phyloP scores from a whole-genome alignment of 2,329 filamentous ascomycete genomes.

The Fusarium devonianum region DNA sequence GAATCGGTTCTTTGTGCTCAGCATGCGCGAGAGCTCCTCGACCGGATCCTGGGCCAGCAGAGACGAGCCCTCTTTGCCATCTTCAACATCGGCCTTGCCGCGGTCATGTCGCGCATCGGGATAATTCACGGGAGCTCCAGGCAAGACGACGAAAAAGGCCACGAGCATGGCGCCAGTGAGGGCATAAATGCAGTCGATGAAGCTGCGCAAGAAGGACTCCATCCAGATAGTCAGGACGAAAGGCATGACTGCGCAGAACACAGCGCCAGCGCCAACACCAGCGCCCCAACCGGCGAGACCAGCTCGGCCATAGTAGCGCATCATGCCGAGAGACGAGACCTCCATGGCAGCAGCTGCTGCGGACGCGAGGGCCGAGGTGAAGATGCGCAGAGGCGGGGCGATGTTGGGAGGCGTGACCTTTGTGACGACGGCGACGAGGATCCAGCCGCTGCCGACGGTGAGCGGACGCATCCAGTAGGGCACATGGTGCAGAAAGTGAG shows the following conservation, averaged over 20 bases:
- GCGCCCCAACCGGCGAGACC: conserved; percentile 48
- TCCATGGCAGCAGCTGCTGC: conserved; percentile 43
- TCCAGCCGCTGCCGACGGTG: conserved; percentile 40
- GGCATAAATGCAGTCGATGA: conserved; percentile 40
- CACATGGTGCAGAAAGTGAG: conserved; percentile 40
- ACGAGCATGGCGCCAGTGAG: conserved; percentile 40
- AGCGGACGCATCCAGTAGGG: conserved; percentile 43
- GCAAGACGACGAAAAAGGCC: conserved; percentile 43
- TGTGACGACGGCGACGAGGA: conserved; percentile 40
- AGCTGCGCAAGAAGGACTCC: conserved; percentile 39
- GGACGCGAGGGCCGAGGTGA: conserved; percentile 43
- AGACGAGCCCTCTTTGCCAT: conserved; percentile 35
- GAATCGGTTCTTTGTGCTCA: conserved; percentile 29
- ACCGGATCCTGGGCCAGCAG: conserved; percentile 52
- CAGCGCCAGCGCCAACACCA: conserved; percentile 43
- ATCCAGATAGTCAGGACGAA: conserved; percentile 42
- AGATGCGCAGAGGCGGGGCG: conserved; percentile 40
- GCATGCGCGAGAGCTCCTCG: conserved; percentile 17
- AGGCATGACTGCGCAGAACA: conserved; percentile 42
- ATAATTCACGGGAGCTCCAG: conserved; percentile 36
- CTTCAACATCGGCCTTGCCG: conserved; percentile 26
- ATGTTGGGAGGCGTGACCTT: conserved; percentile 46
- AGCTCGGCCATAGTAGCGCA: conserved; percentile 41
- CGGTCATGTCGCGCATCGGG: conserved; percentile 13
- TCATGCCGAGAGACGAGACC: conserved; percentile 44